Percentiles rank a stretch among this genome's conserved stretches.
These are phyloP conservation scores for Circinella umbellata DNA, from an alignment of 371 early-diverging fungal species.

Conservation along the genomic window DNA sequence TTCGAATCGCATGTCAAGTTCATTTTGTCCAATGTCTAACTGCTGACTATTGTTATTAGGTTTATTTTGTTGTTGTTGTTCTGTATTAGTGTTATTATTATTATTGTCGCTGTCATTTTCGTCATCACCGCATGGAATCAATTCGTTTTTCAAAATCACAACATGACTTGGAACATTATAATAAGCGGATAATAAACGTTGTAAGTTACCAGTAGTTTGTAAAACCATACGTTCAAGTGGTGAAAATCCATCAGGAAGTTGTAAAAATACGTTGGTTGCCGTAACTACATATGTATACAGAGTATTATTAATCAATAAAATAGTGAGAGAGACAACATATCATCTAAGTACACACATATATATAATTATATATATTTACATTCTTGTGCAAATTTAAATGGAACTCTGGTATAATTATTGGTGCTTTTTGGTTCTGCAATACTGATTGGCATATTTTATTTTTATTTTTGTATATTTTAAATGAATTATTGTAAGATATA, in stretches of 20 bases:
- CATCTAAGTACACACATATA: neutral
- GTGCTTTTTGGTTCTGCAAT: slow-evolving; percentile 32
- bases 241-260: slow-evolving; percentile 41
- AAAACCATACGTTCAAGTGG: slow-evolving; percentile 51
- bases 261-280: slow-evolving; percentile 43
- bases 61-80: neutral
- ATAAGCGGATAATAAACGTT: slow-evolving; percentile 48
- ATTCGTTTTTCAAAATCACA: slow-evolving; percentile 39
- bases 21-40: neutral
- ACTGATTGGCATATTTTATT: slow-evolving; percentile 1
- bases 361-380: slow-evolving; percentile 20
- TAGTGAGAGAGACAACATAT: neutral
- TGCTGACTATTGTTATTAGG: neutral
- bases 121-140: slow-evolving; percentile 11
- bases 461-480: neutral
- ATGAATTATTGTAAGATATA: too few species aligned
- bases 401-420: slow-evolving; percentile 32
- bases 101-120: neutral
- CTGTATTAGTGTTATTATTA: neutral
- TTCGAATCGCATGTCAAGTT: slow-evolving; percentile 31
- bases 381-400: slow-evolving; percentile 50
- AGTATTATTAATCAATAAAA: neutral
- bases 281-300: slow-evolving; percentile 28
- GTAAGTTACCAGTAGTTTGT: slow-evolving; percentile 50
- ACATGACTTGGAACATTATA: slow-evolving; percentile 51